Conservation (phyloP, 352 stramenopile genomes). For the Thraustochytrium striatum region DNA sequence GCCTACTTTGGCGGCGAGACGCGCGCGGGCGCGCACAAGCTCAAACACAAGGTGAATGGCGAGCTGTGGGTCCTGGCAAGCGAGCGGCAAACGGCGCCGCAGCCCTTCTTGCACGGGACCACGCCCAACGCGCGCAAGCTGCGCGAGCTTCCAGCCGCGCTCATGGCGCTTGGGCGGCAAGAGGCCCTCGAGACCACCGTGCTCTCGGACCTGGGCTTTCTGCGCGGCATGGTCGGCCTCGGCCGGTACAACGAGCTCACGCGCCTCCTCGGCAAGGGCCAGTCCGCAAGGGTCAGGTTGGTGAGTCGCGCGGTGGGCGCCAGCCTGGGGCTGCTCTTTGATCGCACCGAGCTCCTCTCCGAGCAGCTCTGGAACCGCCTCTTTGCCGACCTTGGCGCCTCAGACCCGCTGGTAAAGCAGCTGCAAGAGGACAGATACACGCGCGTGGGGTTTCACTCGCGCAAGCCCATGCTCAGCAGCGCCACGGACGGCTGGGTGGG, state of each 20-base stretch:
- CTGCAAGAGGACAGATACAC: neutral
- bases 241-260: neutral
- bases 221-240: constrained; percentile 1
- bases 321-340: neutral
- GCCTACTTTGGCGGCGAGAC: constrained; percentile 22
- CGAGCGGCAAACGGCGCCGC: neutral
- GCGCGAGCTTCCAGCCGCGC: constrained; percentile 9
- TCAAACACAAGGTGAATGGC: neutral
- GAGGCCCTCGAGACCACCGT: neutral
- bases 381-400: neutral
- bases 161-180: neutral
- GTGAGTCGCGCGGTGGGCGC: neutral
- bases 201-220: neutral
- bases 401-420: neutral
- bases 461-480: neutral
- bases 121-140: constrained; percentile 1
- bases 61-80: neutral
- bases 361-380: constrained; percentile 42
- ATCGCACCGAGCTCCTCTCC: neutral
- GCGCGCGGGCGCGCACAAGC: neutral
- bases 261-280: neutral
- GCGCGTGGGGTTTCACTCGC: neutral
- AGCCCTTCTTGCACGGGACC: neutral
- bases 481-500: neutral
- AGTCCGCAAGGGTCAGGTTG: neutral